Percentiles rank a stretch among this genome's conserved stretches.
Evolutionary conservation across 352 stramenopile genomes (phyloP).

Genomic region (Stephanocyclus meneghinianus): DNA sequence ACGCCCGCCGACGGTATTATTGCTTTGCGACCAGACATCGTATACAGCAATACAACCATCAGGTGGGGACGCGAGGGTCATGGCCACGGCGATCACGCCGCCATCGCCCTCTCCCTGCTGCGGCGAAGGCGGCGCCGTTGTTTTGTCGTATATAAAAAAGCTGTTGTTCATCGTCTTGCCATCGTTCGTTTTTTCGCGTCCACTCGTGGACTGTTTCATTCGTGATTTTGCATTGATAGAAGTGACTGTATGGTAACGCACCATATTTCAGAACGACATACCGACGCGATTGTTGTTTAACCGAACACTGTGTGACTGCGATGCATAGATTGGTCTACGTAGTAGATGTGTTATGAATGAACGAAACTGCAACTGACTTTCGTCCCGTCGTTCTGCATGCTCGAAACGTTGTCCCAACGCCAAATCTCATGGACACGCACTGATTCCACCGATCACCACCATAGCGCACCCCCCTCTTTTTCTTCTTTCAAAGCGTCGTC

Average conservation of each 20-base stretch:
- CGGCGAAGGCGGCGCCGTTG: neutral
- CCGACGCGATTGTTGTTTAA: neutral
- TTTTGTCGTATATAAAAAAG: neutral
- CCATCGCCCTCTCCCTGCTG: neutral
- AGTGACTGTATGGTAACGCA: neutral
- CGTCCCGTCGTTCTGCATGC: no score
- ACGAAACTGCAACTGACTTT: no score
- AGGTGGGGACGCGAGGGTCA: neutral
- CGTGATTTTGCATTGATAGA: slow-evolving; percentile 3
- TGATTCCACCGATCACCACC: neutral
- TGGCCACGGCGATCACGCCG: neutral
- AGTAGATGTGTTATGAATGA: no score
- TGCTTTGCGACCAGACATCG: neutral
- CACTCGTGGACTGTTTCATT: slow-evolving; percentile 25
- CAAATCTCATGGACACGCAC: neutral
- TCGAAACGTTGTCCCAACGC: neutral
- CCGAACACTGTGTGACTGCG: no score
- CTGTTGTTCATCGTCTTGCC: slow-evolving; percentile 30
- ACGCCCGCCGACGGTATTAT: neutral
- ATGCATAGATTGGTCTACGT: no score
- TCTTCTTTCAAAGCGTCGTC: neutral
- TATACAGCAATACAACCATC: neutral
- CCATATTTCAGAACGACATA: neutral
- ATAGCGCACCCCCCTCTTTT: neutral
- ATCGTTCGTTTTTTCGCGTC: slow-evolving; percentile 31